Evolutionary conservation across 768 basidiomycete genomes (phyloP), one percentile per base, ranked within the genome.

Genomic region (Neoboletus magnificus): DNA sequence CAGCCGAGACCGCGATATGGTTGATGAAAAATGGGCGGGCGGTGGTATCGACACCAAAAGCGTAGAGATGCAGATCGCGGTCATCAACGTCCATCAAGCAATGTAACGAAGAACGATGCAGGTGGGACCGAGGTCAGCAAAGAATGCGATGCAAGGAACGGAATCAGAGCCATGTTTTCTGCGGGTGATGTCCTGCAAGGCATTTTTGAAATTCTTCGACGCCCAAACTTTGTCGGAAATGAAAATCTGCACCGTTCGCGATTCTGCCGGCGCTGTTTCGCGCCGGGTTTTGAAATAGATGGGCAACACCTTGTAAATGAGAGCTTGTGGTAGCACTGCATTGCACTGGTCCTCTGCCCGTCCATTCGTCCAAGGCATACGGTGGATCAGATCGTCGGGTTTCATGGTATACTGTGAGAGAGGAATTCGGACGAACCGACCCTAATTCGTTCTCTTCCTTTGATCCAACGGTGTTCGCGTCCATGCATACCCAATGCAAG

Each of bases 401-500:
- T 20, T 10, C 2, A 53, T 9, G 22, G 29, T 6, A 22, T 8
- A 1, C 4, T 12, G 16, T 3, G 13, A 18, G 9, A 46, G 27
- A 23, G 4, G 20, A 27, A 32, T 7, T 16, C 4, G 4, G 25
- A 25, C 8, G 29, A 16, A 52, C 58, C 1, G 1, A 63, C 55
- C 18, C 7, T 9, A 49, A n/a, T 29, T 41, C 47, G 7, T 22
- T 23, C 2, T 25, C 32, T 12, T 46, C 41, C 15, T 27, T 13
- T 7, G 56, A 45, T 22, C 42, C 48, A 20, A 27, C n/a, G 3
- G 66, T 27, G 20, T 53, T 44, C 12, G 12, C 30, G 8, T 49
- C 32, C 61, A 65, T 65, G 5, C 46, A 43, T n/a, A 58, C 12
- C 56, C 61, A 59, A 27, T 65, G 59, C 11, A 51, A 65, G 16